Conservation (phyloP, 805 yeast genomes). For the Hanseniaspora meyeri region DNA sequence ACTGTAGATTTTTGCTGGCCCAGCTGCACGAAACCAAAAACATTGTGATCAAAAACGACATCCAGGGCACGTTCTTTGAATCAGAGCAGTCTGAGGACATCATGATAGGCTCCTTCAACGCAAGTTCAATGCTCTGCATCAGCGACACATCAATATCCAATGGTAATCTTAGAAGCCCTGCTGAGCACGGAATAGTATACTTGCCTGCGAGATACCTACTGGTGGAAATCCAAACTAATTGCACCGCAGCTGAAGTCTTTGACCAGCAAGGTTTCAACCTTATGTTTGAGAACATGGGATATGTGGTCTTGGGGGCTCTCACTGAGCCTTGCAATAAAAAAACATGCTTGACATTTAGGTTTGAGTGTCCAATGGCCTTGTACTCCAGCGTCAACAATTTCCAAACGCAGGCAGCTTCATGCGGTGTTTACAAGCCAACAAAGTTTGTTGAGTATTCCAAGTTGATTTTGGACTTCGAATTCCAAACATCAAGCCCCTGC, state of each 20-base stretch:
- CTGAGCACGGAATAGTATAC: not conserved
- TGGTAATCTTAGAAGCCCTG: not conserved
- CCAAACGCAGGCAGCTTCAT: not conserved
- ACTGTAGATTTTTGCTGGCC: not conserved
- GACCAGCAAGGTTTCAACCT: not conserved
- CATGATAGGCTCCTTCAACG: not conserved
- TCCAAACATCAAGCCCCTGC: not conserved
- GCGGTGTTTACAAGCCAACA: not conserved
- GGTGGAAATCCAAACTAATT: not conserved
- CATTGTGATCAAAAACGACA: not conserved
- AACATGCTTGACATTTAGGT: not conserved
- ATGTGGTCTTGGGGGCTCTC: not conserved
- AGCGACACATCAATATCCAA: not conserved
- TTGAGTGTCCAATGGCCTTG: conserved; percentile 3
- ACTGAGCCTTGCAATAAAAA: not conserved
- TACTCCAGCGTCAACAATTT: not conserved
- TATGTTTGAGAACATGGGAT: not conserved
- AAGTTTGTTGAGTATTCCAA: not conserved
- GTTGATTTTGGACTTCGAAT: not conserved
- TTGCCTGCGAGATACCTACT: not conserved
- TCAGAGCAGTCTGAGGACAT: not conserved
- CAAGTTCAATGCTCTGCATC: conserved; percentile 1
- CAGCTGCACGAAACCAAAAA: not conserved
- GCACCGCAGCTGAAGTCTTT: not conserved
- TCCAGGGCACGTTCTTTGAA: not conserved